Percentiles rank a stretch among this genome's conserved stretches.
These are phyloP conservation scores for Ceratonia siliqua DNA, from an alignment of 306 rosid genomes.

Conservation along the genomic window DNA sequence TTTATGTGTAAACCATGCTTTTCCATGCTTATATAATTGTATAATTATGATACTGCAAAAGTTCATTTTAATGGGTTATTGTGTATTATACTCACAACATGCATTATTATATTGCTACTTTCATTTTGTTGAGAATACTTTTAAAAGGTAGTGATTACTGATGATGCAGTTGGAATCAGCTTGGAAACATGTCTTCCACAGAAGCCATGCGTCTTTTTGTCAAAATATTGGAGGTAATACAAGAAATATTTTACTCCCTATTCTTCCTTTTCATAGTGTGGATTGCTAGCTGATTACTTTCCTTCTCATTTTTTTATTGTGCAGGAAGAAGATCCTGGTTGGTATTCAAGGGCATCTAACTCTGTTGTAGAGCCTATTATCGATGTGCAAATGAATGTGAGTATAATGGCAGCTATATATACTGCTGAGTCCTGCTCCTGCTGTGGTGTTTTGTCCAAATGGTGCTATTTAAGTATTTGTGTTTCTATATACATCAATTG, in stretches of 20 bases:
- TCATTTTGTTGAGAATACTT: constrained; percentile 24
- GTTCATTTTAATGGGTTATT: background rate
- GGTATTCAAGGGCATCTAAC: constrained; percentile 92
- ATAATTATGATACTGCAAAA: background rate
- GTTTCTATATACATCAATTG: background rate
- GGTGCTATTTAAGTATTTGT: background rate
- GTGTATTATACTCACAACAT: background rate
- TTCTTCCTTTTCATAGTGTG: constrained; percentile 4
- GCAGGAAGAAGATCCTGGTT: constrained; percentile 93
- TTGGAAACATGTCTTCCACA: constrained; percentile 73
- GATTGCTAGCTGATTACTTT: constrained; percentile 34
- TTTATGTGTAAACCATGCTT: constrained; percentile 7
- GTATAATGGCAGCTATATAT: constrained; percentile 31
- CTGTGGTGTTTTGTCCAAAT: background rate
- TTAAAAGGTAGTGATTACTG: constrained; percentile 29
- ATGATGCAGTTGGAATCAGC: constrained; percentile 90
- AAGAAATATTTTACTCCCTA: background rate
- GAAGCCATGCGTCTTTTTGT: constrained; percentile 99
- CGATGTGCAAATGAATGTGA: constrained; percentile 81
- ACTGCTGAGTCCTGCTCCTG: background rate
- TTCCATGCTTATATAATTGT: background rate
- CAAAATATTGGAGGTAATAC: constrained; percentile 84
- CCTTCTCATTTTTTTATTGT: constrained; percentile 17
- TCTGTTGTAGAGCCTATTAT: constrained; percentile 70
- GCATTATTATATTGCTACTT: background rate